Percentiles rank a stretch among this genome's conserved stretches.
These are phyloP conservation scores for Tripterygium wilfordii DNA, from an alignment of 177 flowering plant species.

Conservation along the genomic window DNA sequence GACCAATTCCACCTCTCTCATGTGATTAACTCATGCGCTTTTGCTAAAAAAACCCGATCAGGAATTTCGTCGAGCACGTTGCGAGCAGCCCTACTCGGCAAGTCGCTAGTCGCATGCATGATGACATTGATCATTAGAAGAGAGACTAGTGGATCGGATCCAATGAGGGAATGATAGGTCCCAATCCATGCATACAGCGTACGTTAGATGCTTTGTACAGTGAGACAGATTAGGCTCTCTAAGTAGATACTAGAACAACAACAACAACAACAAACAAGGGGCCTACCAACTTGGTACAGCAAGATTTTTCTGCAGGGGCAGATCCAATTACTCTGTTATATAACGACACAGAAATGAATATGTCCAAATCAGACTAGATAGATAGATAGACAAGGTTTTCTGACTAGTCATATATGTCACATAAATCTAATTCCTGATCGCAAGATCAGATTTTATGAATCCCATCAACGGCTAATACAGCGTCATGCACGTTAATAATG, in stretches of 20 bases:
- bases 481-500: conserved; percentile 6
- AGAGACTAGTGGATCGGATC: no score
- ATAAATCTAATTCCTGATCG: not conserved
- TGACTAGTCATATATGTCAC: not conserved
- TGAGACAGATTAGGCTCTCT: conserved; percentile 12
- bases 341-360: conserved; percentile 21
- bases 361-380: conserved; percentile 4
- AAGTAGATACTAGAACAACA: conserved; percentile 3
- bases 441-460: not conserved
- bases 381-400: not conserved
- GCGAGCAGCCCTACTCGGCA: no score
- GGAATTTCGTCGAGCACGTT: no score
- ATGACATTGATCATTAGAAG: no score
- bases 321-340: conserved; percentile 11
- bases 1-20: no score
- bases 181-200: conserved; percentile 23
- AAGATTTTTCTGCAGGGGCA: conserved; percentile 12
- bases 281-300: conserved; percentile 16
- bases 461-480: not conserved
- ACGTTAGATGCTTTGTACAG: conserved; percentile 4
- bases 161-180: conserved; percentile 24
- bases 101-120: no score
- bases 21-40: no score
- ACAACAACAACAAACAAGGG: not conserved
- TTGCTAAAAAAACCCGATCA: no score